Conservation (phyloP, 2,329 filamentous ascomycete genomes). For the Gaeumannomyces tritici region DNA sequence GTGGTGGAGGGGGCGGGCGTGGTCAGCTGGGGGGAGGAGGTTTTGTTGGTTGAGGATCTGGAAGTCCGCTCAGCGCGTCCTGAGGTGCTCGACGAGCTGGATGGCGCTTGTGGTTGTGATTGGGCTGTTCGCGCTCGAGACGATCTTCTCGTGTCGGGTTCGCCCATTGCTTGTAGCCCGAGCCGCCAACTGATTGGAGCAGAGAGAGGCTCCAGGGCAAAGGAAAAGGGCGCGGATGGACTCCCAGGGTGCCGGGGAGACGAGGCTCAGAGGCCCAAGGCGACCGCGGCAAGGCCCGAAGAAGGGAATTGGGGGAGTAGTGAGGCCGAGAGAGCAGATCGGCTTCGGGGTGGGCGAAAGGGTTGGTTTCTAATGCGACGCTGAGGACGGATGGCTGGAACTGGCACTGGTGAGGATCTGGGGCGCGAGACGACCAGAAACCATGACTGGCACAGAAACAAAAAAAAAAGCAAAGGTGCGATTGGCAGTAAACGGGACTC, state of each 20-base stretch:
- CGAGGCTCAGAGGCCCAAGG: not conserved
- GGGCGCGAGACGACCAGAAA: slow-evolving; percentile 1
- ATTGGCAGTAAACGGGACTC: not conserved
- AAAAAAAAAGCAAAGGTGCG: not conserved
- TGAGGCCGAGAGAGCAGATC: slow-evolving; percentile 18
- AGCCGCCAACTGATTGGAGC: slow-evolving; percentile 15
- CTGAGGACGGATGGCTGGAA: not conserved
- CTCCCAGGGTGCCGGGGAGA: not conserved
- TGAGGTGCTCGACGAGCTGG: slow-evolving; percentile 65
- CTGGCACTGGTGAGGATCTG: not conserved
- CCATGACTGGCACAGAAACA: slow-evolving; percentile 6
- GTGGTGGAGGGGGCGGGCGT: slow-evolving; percentile 58
- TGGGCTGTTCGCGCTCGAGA: slow-evolving; percentile 79
- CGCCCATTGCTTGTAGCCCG: slow-evolving; percentile 43
- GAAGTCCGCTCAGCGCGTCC: slow-evolving; percentile 66
- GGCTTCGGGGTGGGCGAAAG: not conserved
- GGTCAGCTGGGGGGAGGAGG: slow-evolving; percentile 61
- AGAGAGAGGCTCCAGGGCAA: not conserved
- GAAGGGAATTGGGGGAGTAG: slow-evolving; percentile 11
- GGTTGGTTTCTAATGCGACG: slow-evolving; percentile 3
- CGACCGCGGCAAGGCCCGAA: not conserved
- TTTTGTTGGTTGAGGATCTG: slow-evolving; percentile 61
- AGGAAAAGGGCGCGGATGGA: not conserved
- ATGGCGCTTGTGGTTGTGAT: slow-evolving; percentile 67
- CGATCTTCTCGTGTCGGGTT: slow-evolving; percentile 70